A percentile compares a stretch with the other conserved stretches of the same genome.
Conservation (phyloP, 257 asterid genomes). For the Eustoma russellianum region DNA sequence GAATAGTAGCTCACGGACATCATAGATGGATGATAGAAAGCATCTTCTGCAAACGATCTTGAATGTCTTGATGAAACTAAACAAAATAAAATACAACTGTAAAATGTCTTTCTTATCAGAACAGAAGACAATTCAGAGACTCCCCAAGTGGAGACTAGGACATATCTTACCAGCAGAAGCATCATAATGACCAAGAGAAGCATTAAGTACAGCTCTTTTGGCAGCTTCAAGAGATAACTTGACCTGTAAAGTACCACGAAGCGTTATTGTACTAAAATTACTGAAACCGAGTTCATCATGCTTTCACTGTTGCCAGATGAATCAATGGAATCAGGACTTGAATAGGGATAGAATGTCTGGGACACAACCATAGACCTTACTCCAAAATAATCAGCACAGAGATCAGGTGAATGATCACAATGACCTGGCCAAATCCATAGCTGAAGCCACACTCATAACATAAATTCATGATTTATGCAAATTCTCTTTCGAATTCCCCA, state of each 20-base stretch:
- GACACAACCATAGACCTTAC: too few species aligned
- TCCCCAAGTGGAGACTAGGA: conserved; percentile 3
- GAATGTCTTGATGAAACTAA: conserved; percentile 79
- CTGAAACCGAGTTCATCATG: not conserved
- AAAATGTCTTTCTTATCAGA: too few species aligned
- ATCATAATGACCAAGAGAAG: conserved; percentile 56
- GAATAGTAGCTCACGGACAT: conserved; percentile 99
- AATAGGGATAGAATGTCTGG: not conserved
- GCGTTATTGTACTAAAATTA: conserved; percentile 2
- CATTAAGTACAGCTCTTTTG: conserved; percentile 54
- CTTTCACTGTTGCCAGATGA: not conserved
- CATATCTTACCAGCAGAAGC: conserved; percentile 58
- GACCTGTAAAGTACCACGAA: conserved; percentile 44
- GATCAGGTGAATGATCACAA: too few species aligned
- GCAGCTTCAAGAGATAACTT: conserved; percentile 88
- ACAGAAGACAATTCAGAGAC: not conserved
- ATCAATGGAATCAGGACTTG: not conserved
- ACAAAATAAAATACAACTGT: not conserved
- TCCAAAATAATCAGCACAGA: too few species aligned
- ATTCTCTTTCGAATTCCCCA: too few species aligned
- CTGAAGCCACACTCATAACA: too few species aligned
- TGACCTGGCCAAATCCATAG: too few species aligned
- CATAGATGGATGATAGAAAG: conserved; percentile 94
- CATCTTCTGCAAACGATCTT: conserved; percentile 88
- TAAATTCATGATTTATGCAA: too few species aligned